Base-by-base conservation (phyloP, 73 alveolate species). In the Tetrahymena malaccensis region DNA sequence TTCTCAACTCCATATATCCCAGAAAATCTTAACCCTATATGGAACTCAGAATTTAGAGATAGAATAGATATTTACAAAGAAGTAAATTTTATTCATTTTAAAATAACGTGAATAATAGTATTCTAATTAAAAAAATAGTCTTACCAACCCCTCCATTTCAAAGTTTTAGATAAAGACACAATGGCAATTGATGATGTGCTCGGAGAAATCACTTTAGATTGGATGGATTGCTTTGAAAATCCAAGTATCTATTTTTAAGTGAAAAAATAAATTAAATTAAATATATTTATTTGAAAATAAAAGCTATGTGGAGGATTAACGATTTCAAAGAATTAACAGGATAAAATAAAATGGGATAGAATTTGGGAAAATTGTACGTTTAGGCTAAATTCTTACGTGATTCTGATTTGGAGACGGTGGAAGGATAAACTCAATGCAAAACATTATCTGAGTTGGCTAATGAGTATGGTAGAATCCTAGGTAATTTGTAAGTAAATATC, bases 221-320 rank as follows among this genome's bases (percentile, higher is more conserved):
- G 96, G 96, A 94, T 94, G 94, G 96, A 94, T 34, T 94, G 96
- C 43, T 94, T 94, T 35, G 37, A 85, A 44, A 94, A 94, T 33
- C 96, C 96, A 25, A 33, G 89, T 70, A 70, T 70, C 25, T n/a
- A 70, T 7, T n/a, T 19, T 22, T 27, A 70, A 70, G 31, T 4
- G 4, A 70, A 9, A 19, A 70, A 27, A n/a, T n/a, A 11, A 0
- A 50, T 5, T 50, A 19, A 3, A 19, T 11, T 50, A 50, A 50
- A 50, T 19, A 44, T 19, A 13, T 19, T 15, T 4, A 40, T 50
- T 50, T 19, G 9, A 70, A 70, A 70, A 70, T 27, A 70, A 70
- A 27, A 70, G 89, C 96, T 33, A 85, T 85, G 56, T 94, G 96
- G 96, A 83, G 56, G 50, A 85, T 94, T 25, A 94, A 94, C 10